Base-by-base conservation (phyloP, 306 rosid genomes). In the Sphenostylis stenocarpa region DNA sequence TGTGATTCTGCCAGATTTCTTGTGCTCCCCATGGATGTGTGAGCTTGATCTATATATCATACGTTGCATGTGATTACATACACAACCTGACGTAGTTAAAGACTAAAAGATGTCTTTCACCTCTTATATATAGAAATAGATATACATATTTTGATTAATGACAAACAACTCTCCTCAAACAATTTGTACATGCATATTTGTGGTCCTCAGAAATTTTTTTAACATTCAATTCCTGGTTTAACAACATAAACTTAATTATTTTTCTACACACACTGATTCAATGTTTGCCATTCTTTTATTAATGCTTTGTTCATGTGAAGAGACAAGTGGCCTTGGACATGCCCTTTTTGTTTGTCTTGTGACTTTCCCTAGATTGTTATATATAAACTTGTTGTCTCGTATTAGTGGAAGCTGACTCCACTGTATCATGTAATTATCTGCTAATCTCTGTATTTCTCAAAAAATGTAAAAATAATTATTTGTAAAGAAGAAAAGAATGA, bases 21-120 rank as follows among this genome's bases (percentile, higher is more conserved):
- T 83, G 75, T 89, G 98, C 88, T 87, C 93, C 93, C 94, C 86
- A 85, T 89, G 87, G 84, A 64, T 49, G 45, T 45, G 77, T 77
- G 85, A 63, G 66, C 58, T 68, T 57, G 60, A 72, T 84, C 67
- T 78, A 34, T 62, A 33, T 62, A 61, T 79, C 83, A 82, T 82
- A 86, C 75, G 73, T 85, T 87, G 91, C 88, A 87, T 87, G 88
- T 80, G 53, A 83, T 63, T 80, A 41, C 75, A 77, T 76, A 82
- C 52, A 71, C 86, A 63, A 55, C 4, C 70, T 56, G 51, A 76
- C 79, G 80, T 67, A 43, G 72, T 3, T 64, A 83, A 55, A 71
- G 60, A 63, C 75, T 19, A 29, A 0, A 49, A 48, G 23, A 77
- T 53, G 28, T 52, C 64, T 20, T 11, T 49, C 5, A 26, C 53